Evolutionary conservation across 495 filamentous ascomycete species (phyloP).

Genomic region (Penicillium maclennaniae): DNA sequence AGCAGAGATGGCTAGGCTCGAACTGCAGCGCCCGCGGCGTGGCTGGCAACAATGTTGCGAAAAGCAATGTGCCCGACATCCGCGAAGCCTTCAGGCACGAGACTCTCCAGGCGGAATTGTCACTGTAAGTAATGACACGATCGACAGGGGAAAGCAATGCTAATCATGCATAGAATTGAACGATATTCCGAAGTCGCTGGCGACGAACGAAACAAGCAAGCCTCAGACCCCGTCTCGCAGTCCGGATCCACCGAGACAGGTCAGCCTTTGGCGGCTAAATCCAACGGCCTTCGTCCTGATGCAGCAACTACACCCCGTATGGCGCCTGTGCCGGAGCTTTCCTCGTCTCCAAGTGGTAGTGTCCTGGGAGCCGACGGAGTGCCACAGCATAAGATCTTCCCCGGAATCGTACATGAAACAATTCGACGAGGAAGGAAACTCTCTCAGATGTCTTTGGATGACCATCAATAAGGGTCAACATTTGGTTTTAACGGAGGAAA

Average conservation of each 20-base stretch:
- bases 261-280: neutral
- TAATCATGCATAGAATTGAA: conserved; percentile 24
- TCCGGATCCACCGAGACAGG: neutral
- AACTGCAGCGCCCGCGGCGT: conserved; percentile 70
- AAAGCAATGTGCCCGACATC: conserved; percentile 93
- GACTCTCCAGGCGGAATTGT: conserved; percentile 73
- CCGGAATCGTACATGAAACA: conserved; percentile 62
- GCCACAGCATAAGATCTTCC: conserved; percentile 66
- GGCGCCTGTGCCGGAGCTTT: neutral
- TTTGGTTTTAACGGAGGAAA: neutral
- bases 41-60: conserved; percentile 81
- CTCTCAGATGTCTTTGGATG: conserved; percentile 1
- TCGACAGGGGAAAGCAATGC: neutral
- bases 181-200: conserved; percentile 21
- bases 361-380: conserved; percentile 35
- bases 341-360: conserved; percentile 11
- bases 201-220: conserved; percentile 12
- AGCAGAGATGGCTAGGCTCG: conserved; percentile 83
- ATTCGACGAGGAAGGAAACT: conserved; percentile 46
- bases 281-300: neutral
- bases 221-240: neutral
- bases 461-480: neutral
- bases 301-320: neutral
- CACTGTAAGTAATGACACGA: conserved; percentile 59
- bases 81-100: conserved; percentile 84